Evolutionary conservation across 1,284 basidiomycete genomes (phyloP).

Genomic region (Ceratobasidium sp.): DNA sequence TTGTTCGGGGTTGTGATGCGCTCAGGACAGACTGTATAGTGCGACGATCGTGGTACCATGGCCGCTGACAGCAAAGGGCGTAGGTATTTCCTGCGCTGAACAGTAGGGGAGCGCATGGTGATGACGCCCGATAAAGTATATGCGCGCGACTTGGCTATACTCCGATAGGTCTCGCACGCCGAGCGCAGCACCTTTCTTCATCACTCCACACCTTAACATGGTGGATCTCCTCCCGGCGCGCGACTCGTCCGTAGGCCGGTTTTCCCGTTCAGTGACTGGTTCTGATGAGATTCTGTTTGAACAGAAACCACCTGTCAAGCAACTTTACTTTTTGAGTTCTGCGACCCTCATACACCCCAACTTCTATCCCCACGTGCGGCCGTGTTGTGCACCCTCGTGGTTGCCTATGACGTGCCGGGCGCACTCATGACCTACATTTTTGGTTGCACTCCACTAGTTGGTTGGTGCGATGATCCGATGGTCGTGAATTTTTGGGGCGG

Average conservation of each 20-base stretch:
- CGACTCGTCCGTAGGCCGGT: neutral
- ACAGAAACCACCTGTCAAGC: neutral
- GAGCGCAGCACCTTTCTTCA: neutral
- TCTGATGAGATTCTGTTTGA: neutral
- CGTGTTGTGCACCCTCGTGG: neutral
- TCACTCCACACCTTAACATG: neutral
- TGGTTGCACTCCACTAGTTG: no score
- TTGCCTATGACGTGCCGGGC: neutral
- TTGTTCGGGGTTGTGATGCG: neutral
- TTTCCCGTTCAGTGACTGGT: neutral
- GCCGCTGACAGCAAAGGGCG: neutral
- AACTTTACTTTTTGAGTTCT: neutral
- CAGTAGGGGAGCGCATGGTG: neutral
- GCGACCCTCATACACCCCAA: neutral
- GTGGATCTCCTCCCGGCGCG: neutral
- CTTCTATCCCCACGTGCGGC: neutral
- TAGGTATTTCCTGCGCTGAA: neutral
- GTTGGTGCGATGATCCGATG: neutral
- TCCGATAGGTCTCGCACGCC: neutral
- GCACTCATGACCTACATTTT: neutral
- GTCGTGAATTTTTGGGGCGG: neutral
- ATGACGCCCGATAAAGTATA: neutral
- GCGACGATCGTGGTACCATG: slow-evolving; percentile 3
- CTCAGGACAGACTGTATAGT: neutral
- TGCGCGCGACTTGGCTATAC: neutral